phyloP scores from a whole-genome alignment of 1,284 basidiomycete species.

The Sporisorium exsertum region DNA sequence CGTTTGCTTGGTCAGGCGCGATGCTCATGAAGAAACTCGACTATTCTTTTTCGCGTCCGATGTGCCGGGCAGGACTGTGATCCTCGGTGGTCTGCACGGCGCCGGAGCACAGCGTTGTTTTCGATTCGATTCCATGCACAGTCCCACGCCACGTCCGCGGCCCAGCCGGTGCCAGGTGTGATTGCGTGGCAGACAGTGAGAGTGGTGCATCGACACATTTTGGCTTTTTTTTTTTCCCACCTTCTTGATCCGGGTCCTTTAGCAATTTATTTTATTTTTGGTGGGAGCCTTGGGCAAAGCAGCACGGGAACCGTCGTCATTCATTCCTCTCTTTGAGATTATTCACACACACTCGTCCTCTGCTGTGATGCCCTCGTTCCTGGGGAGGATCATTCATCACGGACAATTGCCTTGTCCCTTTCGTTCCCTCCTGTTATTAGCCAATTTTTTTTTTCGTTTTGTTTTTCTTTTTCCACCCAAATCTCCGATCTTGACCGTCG shows the following conservation, averaged over 20 bases:
- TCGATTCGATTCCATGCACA: no score
- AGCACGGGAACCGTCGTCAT: constrained; percentile 28
- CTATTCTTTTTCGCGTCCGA: no score
- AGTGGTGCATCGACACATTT: no score
- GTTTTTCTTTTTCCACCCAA: neutral
- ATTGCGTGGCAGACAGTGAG: no score
- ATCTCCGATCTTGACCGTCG: constrained; percentile 21
- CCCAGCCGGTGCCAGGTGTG: no score
- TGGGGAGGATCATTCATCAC: neutral
- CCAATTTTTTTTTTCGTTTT: neutral
- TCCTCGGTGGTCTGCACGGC: no score
- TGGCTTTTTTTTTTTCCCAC: neutral
- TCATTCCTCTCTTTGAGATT: constrained; percentile 18
- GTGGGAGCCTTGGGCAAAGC: neutral
- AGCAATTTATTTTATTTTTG: no score
- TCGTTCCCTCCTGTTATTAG: neutral
- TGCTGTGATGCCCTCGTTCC: neutral
- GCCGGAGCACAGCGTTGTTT: no score
- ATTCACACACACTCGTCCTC: neutral
- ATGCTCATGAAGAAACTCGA: no score
- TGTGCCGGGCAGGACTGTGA: no score
- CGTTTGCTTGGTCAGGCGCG: no score
- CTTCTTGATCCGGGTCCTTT: neutral
- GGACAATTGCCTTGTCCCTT: neutral
- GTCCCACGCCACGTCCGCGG: no score